Conservation (phyloP, 495 filamentous ascomycete genomes). For the Annulohypoxylon bovei region DNA sequence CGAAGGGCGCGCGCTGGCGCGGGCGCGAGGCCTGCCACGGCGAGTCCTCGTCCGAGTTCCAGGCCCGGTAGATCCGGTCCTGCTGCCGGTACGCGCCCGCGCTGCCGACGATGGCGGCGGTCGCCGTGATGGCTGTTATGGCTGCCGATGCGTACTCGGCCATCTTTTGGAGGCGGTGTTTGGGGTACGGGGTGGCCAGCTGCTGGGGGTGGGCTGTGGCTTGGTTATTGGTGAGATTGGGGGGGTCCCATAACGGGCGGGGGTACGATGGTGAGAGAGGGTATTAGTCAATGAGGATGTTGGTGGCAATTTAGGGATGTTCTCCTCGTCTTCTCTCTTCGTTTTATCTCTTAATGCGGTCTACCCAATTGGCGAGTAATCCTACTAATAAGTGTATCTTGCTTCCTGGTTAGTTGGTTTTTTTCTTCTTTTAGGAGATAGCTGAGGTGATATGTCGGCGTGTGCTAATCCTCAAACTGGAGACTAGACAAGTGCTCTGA, state of each 20-base stretch:
- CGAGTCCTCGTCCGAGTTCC: slow-evolving; percentile 22
- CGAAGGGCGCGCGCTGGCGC: slow-evolving; percentile 10
- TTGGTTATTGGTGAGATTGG: not conserved
- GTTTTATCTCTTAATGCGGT: not conserved
- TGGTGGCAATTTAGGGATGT: not conserved
- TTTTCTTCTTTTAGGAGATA: slow-evolving; percentile 19
- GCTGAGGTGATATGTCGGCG: slow-evolving; percentile 5
- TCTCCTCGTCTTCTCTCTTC: not conserved
- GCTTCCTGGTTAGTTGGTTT: not conserved
- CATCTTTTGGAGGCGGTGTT: slow-evolving; percentile 5
- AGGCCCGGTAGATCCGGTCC: slow-evolving; percentile 7
- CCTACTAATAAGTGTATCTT: slow-evolving; percentile 11
- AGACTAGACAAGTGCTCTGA: not conserved
- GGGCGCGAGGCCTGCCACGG: slow-evolving; percentile 16
- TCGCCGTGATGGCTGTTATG: slow-evolving; percentile 20
- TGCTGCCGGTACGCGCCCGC: slow-evolving; percentile 11
- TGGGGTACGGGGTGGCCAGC: not conserved
- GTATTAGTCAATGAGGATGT: not conserved
- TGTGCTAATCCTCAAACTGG: not conserved
- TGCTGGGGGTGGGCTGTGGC: not conserved
- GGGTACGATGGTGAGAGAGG: not conserved
- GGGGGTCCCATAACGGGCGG: slow-evolving; percentile 4
- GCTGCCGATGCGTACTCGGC: slow-evolving; percentile 26
- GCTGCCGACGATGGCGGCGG: slow-evolving; percentile 28
- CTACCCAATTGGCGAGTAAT: not conserved